phyloP scores from a whole-genome alignment of 2,329 filamentous ascomycete genomes.

The Colletotrichum spinosum region DNA sequence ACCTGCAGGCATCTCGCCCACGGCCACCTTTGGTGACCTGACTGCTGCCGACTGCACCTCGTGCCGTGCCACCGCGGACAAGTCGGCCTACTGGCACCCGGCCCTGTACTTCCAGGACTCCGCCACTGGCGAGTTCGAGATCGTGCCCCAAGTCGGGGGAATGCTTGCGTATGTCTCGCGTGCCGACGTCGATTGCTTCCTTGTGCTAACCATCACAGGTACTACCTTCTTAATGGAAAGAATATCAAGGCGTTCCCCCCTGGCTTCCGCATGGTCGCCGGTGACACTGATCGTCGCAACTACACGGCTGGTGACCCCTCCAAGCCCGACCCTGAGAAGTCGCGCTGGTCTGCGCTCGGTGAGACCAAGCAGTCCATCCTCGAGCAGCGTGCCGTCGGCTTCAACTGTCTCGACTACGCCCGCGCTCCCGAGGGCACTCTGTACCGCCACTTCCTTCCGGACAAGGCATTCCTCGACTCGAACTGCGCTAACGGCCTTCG shows the following conservation, averaged over 20 bases:
- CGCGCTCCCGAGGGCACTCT: constrained; percentile 76
- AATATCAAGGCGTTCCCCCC: constrained; percentile 79
- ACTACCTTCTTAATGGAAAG: constrained; percentile 82
- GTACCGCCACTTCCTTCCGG: constrained; percentile 83
- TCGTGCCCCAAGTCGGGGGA: constrained; percentile 81
- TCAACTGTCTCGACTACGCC: constrained; percentile 93
- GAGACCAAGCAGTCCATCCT: constrained; percentile 76
- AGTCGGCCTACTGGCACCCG: constrained; percentile 90
- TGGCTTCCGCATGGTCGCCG: constrained; percentile 86
- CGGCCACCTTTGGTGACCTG: constrained; percentile 69
- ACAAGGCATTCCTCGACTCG: constrained; percentile 81
- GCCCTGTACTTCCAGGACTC: constrained; percentile 79
- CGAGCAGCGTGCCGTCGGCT: constrained; percentile 85
- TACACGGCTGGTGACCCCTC: constrained; percentile 78
- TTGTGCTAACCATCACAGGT: constrained; percentile 59
- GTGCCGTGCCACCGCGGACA: constrained; percentile 82
- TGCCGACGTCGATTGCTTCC: not conserved
- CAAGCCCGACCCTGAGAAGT: constrained; percentile 73
- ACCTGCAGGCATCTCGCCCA: constrained; percentile 70
- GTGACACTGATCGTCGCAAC: constrained; percentile 74
- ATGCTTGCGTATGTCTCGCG: constrained; percentile 79
- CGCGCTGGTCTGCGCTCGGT: constrained; percentile 73
- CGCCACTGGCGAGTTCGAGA: constrained; percentile 71
- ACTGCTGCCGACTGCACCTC: constrained; percentile 78
- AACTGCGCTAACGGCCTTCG: constrained; percentile 87